A percentile compares a stretch with the other conserved stretches of the same genome.
Evolutionary conservation across 73 alveolate species (phyloP).

Genomic region (Halteria grandinella): DNA sequence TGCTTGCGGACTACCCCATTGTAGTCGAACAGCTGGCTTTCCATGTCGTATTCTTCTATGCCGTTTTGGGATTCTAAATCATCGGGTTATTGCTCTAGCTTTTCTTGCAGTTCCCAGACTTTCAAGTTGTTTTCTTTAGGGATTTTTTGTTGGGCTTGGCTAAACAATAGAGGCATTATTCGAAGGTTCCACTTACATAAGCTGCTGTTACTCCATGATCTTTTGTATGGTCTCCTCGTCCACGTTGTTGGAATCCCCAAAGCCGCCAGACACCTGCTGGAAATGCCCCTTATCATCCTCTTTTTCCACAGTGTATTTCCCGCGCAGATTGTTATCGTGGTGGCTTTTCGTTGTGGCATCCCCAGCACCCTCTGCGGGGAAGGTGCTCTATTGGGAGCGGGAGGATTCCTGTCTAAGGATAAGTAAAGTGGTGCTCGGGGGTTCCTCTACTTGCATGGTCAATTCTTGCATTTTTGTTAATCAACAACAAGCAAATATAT

Average conservation of each 20-base stretch:
- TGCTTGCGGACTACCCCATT: not conserved
- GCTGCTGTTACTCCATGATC: not conserved
- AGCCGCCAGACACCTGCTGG: slow-evolving; percentile 25
- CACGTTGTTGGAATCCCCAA: slow-evolving; percentile 13
- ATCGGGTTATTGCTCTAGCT: slow-evolving; percentile 8
- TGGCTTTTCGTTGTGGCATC: not conserved
- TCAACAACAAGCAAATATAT: no score
- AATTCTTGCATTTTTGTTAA: no score
- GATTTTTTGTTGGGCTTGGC: no score
- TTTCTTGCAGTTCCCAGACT: no score
- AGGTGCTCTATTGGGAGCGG: no score
- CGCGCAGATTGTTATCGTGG: not conserved
- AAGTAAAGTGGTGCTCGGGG: no score
- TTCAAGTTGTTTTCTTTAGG: no score
- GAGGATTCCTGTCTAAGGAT: no score
- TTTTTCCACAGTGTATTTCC: not conserved
- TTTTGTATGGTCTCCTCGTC: slow-evolving; percentile 1
- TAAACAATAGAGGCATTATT: no score
- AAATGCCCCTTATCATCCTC: slow-evolving; percentile 28
- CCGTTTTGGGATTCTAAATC: slow-evolving; percentile 2
- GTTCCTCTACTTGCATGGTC: no score
- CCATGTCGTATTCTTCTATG: slow-evolving; percentile 14
- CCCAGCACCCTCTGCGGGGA: no score
- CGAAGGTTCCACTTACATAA: no score
- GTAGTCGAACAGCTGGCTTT: not conserved